Evolutionary conservation across 441 rosid genomes (phyloP), one percentile per base, ranked within the genome.

Genomic region (Gossypium gossypioides): DNA sequence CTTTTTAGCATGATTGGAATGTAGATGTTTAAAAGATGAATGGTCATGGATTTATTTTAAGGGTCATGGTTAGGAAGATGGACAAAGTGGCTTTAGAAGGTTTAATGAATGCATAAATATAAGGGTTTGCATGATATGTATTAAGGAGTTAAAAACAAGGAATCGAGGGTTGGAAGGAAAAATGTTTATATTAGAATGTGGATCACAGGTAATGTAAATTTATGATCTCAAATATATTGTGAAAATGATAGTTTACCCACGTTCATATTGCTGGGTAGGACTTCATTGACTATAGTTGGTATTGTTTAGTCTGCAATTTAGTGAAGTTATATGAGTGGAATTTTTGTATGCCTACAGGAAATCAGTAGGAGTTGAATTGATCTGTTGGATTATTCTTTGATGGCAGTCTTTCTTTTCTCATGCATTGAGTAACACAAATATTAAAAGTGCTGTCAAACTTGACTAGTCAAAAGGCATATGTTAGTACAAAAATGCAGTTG

Each of bases 371-470:
- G 67, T 69, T 56, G 51, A 5, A 54, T 37, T 29, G 24, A 59
- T 71, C 65, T 48, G 32, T 66, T 64, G 57, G 18, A 55, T 37
- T 34, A 48, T 48, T 55, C 27, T 72, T 76, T 59, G 66, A 59
- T 51, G 50, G 25, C 37, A 13, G 27, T n/a, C 5, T 52, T 37
- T 15, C 63, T 21, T 56, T 71, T 71, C 44, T 48, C 12, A 60
- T 16, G 51, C 65, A 37, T 15, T 22, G 44, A 25, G 6, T 24
- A 46, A 71, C 6, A 42, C 24, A 10, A 15, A 57, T 27, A 58
- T 37, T 37, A 16, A 9, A 12, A 37, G 42, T 71, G 58, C 42
- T 57, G 27, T 18, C 44, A 25, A 40, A 12, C 40, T 21, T 58
- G 32, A 60, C 29, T 5, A 59, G 74, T 68, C 72, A 68, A 51